These are phyloP conservation scores for Telfairia occidentalis DNA, from an alignment of 331 rosid species.

Conservation along the genomic window DNA sequence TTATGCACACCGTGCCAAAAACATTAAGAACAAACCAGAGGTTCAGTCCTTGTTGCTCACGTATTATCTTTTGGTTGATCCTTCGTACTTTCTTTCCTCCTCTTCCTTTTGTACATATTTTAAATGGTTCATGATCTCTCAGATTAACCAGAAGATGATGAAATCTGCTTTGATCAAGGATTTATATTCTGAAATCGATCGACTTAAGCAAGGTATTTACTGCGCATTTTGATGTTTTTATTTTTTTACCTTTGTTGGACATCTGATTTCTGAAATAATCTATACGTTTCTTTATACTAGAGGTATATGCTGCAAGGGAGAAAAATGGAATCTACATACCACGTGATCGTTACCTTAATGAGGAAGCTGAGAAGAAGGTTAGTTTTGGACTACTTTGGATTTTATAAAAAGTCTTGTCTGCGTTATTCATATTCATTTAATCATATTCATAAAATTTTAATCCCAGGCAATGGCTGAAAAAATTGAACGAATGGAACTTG, in stretches of 20 bases:
- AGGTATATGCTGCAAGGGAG: slow-evolving; percentile 99
- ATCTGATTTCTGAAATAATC: neutral
- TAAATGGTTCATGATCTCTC: slow-evolving; percentile 19
- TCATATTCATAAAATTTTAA: neutral
- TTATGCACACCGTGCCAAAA: slow-evolving; percentile 98
- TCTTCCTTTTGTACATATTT: slow-evolving; percentile 5
- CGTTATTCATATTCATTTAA: neutral
- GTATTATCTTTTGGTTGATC: neutral
- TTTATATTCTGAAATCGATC: slow-evolving; percentile 90
- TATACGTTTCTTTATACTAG: slow-evolving; percentile 25
- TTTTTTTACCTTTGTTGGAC: neutral
- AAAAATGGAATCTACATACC: slow-evolving; percentile 98
- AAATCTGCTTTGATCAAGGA: slow-evolving; percentile 96
- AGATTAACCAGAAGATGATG: slow-evolving; percentile 99
- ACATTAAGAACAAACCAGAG: slow-evolving; percentile 99
- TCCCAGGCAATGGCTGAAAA: slow-evolving; percentile 90
- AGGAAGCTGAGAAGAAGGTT: slow-evolving; percentile 99
- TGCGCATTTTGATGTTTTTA: neutral
- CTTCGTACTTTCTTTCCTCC: neutral
- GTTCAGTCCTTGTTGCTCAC: slow-evolving; percentile 26
- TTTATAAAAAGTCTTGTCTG: neutral
- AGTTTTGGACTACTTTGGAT: slow-evolving; percentile 5
- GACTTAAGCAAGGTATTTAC: slow-evolving; percentile 84
- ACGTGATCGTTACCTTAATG: slow-evolving; percentile 90
- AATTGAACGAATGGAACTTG: slow-evolving; percentile 94